Evolutionary conservation across 805 yeast species (phyloP), one percentile per base, ranked within the genome.

Genomic region (Yarrowia sp.): DNA sequence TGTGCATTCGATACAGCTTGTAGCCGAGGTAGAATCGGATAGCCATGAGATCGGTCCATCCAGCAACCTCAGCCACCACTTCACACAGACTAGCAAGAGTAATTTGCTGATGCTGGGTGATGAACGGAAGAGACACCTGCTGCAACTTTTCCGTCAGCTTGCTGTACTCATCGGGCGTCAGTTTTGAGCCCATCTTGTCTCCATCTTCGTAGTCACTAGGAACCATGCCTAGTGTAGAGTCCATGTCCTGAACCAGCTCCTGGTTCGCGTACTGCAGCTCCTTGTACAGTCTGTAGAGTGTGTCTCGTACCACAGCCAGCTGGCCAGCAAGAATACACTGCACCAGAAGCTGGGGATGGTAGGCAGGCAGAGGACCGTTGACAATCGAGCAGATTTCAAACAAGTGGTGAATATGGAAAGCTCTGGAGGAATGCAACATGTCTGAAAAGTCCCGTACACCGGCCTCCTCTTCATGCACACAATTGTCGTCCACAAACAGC

Each of bases 81-180:
- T 85, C 87, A 7, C 91, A 81, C 2, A 91, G 86, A 15, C 90
- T 85, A 1, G 88, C 81, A 34, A 93, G 81, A 0, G 97, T 92
- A 36, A 88, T 86, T 74, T 93, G 98, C 76, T 93, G 97, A 78
- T 93, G 98, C 69, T 97, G 86, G 0, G 97, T 92, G 36, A 93
- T 76, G 70, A 88, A 87, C 0, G 97, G 97, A 34, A 93, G 79
- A 1, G 94, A 82, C 6, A 84, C 80, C 69, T 84, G 86, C 49
- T 86, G 85, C 65, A 93, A 79, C 69, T 85, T 85, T 24, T 88
- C 89, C 15, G 81, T 78, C 24, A 93, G 78, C 2, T 84, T 75
- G 0, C 79, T 81, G 3, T 85, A 81, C 19, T 86, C 63, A 2
- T 58, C 66, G 1, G 34, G 68, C 68, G 19, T 53, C 56, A 36